Conservation (phyloP, 306 rosid species). For the Vigna radiata region DNA sequence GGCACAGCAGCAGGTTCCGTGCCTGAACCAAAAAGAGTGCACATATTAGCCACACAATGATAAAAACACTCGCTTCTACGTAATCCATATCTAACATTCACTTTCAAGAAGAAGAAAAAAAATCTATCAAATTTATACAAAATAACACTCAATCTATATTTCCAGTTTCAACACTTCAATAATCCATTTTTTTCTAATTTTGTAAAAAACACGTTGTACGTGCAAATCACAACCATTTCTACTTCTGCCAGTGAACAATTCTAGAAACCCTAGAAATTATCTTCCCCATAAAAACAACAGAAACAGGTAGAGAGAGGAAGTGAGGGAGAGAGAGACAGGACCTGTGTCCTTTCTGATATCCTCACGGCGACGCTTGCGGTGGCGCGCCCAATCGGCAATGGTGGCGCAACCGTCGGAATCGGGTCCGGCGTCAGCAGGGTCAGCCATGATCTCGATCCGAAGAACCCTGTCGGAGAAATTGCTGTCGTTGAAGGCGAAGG, state of each 20-base stretch:
- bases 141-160: background rate
- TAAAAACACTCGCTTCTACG: background rate
- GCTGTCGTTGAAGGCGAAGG: conserved; percentile 94
- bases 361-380: conserved; percentile 90
- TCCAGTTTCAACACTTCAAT: background rate
- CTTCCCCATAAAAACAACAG: background rate
- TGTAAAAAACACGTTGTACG: background rate
- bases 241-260: background rate
- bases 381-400: conserved; percentile 92
- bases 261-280: conserved; percentile 21
- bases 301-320: background rate
- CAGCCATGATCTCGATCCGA: conserved; percentile 83
- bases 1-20: conserved; percentile 65
- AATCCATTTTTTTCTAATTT: background rate
- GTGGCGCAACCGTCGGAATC: conserved; percentile 67
- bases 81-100: conserved; percentile 17
- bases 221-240: background rate
- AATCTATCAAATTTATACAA: conserved; percentile 3
- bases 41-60: conserved; percentile 8
- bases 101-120: background rate
- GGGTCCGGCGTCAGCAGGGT: conserved; percentile 55
- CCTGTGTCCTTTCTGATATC: conserved; percentile 81
- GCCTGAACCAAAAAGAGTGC: conserved; percentile 53
- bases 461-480: conserved; percentile 95
- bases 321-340: conserved; percentile 23